phyloP scores from a whole-genome alignment of 2,329 filamentous ascomycete genomes.

The Chlorencoelia australis region DNA sequence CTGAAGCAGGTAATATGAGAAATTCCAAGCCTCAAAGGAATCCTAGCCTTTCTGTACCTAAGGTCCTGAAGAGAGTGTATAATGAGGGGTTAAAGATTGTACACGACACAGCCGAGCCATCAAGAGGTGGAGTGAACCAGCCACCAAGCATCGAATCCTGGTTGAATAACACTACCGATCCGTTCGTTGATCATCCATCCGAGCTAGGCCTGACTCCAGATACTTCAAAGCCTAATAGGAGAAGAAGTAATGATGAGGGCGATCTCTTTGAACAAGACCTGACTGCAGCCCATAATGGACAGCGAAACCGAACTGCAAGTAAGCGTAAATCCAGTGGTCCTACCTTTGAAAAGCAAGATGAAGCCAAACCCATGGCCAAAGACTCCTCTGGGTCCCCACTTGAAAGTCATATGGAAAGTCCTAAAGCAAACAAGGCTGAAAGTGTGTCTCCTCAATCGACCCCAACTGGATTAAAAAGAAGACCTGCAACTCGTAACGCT shows the following conservation, averaged over 20 bases:
- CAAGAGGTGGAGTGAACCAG: constrained; percentile 42
- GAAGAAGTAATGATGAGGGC: constrained; percentile 21
- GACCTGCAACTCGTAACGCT: constrained; percentile 41
- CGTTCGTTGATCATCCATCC: constrained; percentile 41
- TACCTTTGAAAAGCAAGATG: constrained; percentile 16
- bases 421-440: neutral
- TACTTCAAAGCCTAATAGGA: constrained; percentile 25
- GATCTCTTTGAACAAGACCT: constrained; percentile 13
- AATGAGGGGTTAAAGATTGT: constrained; percentile 56
- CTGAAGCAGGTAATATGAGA: constrained; percentile 40
- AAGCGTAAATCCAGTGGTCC: constrained; percentile 9
- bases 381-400: constrained; percentile 13
- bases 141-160: constrained; percentile 57
- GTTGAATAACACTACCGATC: constrained; percentile 52
- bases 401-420: neutral
- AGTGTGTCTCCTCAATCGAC: constrained; percentile 13
- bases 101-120: constrained; percentile 48
- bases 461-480: constrained; percentile 40
- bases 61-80: constrained; percentile 54
- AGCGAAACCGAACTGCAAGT: constrained; percentile 2
- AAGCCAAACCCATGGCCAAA: constrained; percentile 19
- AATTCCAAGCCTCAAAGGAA: constrained; percentile 38
- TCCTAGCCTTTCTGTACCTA: constrained; percentile 51
- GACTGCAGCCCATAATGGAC: constrained; percentile 8
- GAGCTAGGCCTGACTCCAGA: too few species aligned